Percentiles rank a stretch among this genome's conserved stretches.
These are phyloP conservation scores for Pestalotiopsis sp. DNA, from an alignment of 2,329 filamentous ascomycete species.

Conservation along the genomic window DNA sequence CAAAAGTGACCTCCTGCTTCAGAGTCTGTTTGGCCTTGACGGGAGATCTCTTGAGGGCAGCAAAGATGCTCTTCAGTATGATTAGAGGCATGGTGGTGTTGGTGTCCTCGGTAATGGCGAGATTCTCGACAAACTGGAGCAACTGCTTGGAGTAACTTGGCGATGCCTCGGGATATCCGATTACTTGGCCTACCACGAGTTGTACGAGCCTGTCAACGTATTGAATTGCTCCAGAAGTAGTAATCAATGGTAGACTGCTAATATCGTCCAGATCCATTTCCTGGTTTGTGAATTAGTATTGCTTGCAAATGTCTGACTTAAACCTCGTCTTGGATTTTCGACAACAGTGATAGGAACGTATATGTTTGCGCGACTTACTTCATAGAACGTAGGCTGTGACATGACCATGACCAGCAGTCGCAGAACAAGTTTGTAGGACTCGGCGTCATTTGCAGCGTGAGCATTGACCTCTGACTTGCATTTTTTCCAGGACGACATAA, in stretches of 20 bases:
- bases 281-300: conserved; percentile 21
- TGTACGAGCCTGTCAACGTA: conserved; percentile 29
- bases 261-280: conserved; percentile 33
- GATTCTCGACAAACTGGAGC: conserved; percentile 22
- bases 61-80: conserved; percentile 26
- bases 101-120: conserved; percentile 18
- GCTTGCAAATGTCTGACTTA: background rate
- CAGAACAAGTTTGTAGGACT: conserved; percentile 25
- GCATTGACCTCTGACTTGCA: conserved; percentile 23
- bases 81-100: conserved; percentile 22
- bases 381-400: conserved; percentile 35
- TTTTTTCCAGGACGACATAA: conserved; percentile 34
- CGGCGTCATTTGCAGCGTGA: conserved; percentile 20
- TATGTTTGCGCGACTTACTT: conserved; percentile 22
- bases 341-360: background rate
- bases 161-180: conserved; percentile 25
- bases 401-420: conserved; percentile 30
- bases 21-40: conserved; percentile 12
- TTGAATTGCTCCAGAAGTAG: conserved; percentile 17
- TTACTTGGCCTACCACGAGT: conserved; percentile 30
- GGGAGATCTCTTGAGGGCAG: conserved; percentile 19
- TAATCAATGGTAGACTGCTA: conserved; percentile 24
- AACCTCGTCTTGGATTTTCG: accelerated
- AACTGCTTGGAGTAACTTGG: conserved; percentile 26
- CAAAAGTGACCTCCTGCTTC: conserved; percentile 16